Evolutionary conservation across 441 rosid species (phyloP), one percentile per base, ranked within the genome.

Genomic region (Croton setiger): DNA sequence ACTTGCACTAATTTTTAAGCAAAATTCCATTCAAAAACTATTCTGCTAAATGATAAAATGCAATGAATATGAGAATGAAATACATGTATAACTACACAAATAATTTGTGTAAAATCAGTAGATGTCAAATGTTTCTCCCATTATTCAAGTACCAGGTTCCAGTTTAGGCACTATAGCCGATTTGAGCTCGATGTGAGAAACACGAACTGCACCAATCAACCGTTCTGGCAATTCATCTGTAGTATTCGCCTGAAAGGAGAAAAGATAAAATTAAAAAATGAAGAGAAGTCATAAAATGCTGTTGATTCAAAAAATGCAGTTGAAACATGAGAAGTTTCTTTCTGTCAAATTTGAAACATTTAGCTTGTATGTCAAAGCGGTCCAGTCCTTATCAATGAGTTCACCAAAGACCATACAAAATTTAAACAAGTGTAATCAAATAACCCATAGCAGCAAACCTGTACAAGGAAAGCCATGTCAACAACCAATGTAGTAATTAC

Each of bases 381-480:
- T 2, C 1, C 31, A 27, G 31, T 27, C 31, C 31, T 27, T 27
- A 27, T 2, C 31, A 27, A 27, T 27, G 31, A 27, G 31, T 27
- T 27, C 31, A 27, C 31, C 31, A 27, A 39, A 39, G 43, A 67
- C 4, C 37, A 55, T 39, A 45, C 17, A 21, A 39, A 54, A 31
- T 33, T 61, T 9, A 18, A 17, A 20, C 43, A 14, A 17, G 14
- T 13, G 20, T 54, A 13, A 11, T 52, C 31, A 53, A 49, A 43
- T 52, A 27, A 52, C 56, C 67, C 7, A 45, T 54, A 51, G 64
- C 12, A 31, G 35, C 63, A 58, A 84, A 89, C 98, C 96, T 96
- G 99, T 83, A 96, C 96, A 82, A 96, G 99, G 78, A 93, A 93
- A 74, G 99, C 98, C 97, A 93, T 93, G 75, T 96, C 99, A 69